A percentile compares a stretch with the other conserved stretches of the same genome.
phyloP scores from a whole-genome alignment of 352 stramenopile genomes.

The Phytopythium oedochilum region DNA sequence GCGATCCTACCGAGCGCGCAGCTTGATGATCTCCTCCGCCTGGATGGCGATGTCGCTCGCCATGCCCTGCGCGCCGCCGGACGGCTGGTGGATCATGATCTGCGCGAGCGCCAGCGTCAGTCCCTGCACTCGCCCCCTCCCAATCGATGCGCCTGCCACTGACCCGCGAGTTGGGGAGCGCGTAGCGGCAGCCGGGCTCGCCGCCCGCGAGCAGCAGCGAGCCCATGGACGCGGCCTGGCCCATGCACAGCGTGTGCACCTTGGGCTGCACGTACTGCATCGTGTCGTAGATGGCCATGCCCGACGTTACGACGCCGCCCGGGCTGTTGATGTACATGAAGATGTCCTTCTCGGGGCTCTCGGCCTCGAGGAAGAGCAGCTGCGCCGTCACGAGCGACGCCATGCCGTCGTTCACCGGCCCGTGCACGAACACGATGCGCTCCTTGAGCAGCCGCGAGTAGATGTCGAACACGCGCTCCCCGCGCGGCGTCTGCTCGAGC shows the following conservation, averaged over 20 bases:
- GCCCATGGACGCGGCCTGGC: slow-evolving; percentile 96
- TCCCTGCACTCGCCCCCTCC: too few relatives aligned
- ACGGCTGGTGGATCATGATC: slow-evolving; percentile 98
- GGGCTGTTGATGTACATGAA: slow-evolving; percentile 99
- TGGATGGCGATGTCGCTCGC: slow-evolving; percentile 98
- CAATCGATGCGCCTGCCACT: too few relatives aligned
- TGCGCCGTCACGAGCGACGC: slow-evolving; percentile 80
- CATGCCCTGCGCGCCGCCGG: slow-evolving; percentile 95
- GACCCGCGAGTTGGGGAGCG: slow-evolving; percentile 93
- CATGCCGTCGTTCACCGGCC: slow-evolving; percentile 89
- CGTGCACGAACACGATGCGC: slow-evolving; percentile 97
- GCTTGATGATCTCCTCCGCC: slow-evolving; percentile 97
- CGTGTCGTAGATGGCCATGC: slow-evolving; percentile 97
- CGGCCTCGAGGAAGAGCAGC: slow-evolving; percentile 94
- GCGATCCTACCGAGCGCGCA: slow-evolving; percentile 69
- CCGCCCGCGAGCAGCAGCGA: slow-evolving; percentile 94
- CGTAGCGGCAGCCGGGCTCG: slow-evolving; percentile 82
- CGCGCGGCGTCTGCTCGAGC: slow-evolving; percentile 88
- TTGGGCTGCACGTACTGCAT: slow-evolving; percentile 98
- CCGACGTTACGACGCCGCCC: slow-evolving; percentile 95
- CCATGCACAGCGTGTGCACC: slow-evolving; percentile 98
- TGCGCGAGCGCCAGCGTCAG: slow-evolving; percentile 9
- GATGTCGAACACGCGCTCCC: slow-evolving; percentile 97
- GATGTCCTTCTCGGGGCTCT: slow-evolving; percentile 97
- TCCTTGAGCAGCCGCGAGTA: slow-evolving; percentile 97